Evolutionary conservation across 2,329 filamentous ascomycete species (phyloP).

Genomic region (Talaromyces pinophilus): DNA sequence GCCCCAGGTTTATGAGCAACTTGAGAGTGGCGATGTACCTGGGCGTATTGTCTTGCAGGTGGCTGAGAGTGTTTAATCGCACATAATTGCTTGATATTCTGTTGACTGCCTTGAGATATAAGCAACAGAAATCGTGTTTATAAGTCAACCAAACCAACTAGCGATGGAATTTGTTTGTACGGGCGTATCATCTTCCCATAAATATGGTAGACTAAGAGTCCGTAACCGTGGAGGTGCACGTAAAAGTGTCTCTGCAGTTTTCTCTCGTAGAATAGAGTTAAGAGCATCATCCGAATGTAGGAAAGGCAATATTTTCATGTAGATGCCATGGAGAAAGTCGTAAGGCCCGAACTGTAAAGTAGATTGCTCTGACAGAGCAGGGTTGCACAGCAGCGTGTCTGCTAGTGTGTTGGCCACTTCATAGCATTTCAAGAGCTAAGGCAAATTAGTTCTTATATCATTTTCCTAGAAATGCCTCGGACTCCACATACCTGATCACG

Average conservation of each 20-base stretch:
- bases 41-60: conserved; percentile 48
- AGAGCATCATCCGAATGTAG: conserved; percentile 31
- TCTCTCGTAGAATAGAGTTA: conserved; percentile 32
- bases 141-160: not conserved
- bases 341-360: conserved; percentile 30
- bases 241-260: conserved; percentile 33
- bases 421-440: conserved; percentile 36
- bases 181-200: conserved; percentile 1
- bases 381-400: conserved; percentile 31
- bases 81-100: no score
- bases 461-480: not conserved
- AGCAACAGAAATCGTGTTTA: not conserved
- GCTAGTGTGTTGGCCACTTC: conserved; percentile 36
- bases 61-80: conserved; percentile 28
- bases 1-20: conserved; percentile 46
- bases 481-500: conserved; percentile 32
- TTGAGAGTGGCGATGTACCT: conserved; percentile 48
- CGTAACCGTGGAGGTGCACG: conserved; percentile 30
- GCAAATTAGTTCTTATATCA: not conserved
- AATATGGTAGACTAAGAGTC: conserved; percentile 17
- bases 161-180: not conserved
- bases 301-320: conserved; percentile 35
- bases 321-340: conserved; percentile 35
- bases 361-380: not conserved
- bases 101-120: not conserved